Conservation (phyloP, 2,329 filamentous ascomycete species). For the Trichophyton mentagrophytes region DNA sequence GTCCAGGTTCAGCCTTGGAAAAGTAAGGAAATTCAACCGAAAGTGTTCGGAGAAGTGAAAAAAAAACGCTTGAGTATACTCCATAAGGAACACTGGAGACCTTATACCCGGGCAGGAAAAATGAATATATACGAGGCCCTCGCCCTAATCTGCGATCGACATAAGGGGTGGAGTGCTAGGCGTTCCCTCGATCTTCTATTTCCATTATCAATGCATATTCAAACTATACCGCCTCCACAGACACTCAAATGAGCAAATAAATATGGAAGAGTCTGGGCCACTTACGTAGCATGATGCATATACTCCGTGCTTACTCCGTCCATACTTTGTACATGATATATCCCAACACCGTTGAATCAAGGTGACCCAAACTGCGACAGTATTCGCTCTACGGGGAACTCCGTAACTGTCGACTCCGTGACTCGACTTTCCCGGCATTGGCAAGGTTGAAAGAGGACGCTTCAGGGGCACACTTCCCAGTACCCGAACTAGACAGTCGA, state of each 20-base stretch:
- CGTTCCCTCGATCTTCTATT: neutral
- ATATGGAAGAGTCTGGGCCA: neutral
- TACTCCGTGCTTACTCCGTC: too few relatives aligned
- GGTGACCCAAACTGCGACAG: neutral
- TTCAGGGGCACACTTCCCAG: neutral
- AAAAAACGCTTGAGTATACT: neutral
- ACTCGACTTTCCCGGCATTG: neutral
- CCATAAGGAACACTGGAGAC: neutral
- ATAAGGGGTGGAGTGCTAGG: constrained; percentile 2
- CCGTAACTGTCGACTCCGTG: neutral
- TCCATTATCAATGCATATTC: neutral
- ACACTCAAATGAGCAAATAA: neutral
- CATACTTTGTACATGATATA: neutral
- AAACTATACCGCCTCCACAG: constrained; percentile 3
- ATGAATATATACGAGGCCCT: neutral
- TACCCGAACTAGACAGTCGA: neutral
- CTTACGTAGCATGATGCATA: neutral
- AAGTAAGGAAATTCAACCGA: neutral
- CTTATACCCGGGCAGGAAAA: neutral
- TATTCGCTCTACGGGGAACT: neutral
- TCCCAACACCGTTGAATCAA: neutral
- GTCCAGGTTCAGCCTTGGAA: constrained; percentile 1
- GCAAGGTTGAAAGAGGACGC: neutral
- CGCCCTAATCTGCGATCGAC: neutral
- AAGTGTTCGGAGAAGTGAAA: neutral